phyloP scores from a whole-genome alignment of 2,329 filamentous ascomycete species.

The Fusarium sp. region DNA sequence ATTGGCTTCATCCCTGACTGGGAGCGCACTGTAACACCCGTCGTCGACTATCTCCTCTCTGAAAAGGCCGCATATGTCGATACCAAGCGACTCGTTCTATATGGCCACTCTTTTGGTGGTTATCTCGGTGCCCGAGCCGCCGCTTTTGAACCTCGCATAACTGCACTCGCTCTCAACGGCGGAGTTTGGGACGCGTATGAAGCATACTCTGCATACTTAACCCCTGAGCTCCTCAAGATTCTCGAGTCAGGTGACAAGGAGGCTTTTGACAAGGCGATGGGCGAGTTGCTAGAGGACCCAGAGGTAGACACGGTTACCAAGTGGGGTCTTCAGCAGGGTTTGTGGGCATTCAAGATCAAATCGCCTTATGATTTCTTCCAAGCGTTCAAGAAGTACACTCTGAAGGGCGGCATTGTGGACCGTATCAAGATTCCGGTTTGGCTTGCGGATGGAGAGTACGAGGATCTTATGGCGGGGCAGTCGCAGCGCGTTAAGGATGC shows the following conservation, averaged over 20 bases:
- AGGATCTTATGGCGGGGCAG: constrained; percentile 33
- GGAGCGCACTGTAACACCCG: constrained; percentile 22
- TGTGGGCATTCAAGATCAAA: constrained; percentile 53
- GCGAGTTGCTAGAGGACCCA: constrained; percentile 13
- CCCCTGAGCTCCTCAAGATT: constrained; percentile 7
- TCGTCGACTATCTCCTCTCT: constrained; percentile 14
- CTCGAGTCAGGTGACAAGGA: constrained; percentile 28
- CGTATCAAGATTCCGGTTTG: constrained; percentile 47
- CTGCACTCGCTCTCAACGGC: constrained; percentile 19
- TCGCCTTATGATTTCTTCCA: constrained; percentile 50
- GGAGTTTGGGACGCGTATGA: constrained; percentile 35
- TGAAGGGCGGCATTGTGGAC: constrained; percentile 19
- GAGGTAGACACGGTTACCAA: constrained; percentile 31
- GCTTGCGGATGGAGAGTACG: constrained; percentile 39
- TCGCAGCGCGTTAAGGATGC: constrained; percentile 6
- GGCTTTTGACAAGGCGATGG: constrained; percentile 34
- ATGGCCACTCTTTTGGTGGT: constrained; percentile 30
- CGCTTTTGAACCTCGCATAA: constrained; percentile 27
- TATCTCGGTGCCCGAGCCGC: constrained; percentile 37
- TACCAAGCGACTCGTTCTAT: background rate
- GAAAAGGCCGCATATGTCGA: constrained; percentile 15
- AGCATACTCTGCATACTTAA: constrained; percentile 15
- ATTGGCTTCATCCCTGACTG: constrained; percentile 37
- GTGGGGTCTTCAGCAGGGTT: constrained; percentile 53
- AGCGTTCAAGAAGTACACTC: constrained; percentile 25